Percentiles rank a stretch among this genome's conserved stretches.
phyloP scores from a whole-genome alignment of 179 eudicot species.

The Patellifolia procumbens region DNA sequence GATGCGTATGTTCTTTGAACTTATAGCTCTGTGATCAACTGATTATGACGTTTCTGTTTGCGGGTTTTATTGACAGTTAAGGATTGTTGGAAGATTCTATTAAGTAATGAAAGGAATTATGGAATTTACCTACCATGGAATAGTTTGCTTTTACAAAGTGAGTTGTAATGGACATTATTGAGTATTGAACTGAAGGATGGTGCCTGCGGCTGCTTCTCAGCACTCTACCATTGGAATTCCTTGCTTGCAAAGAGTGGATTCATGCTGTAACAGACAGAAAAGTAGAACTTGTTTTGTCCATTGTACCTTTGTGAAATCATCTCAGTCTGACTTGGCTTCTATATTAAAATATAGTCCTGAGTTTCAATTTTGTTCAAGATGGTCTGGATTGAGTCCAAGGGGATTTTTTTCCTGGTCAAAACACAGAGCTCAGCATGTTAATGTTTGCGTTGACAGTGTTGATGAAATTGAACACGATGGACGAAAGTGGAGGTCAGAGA shows the following conservation, averaged over 20 bases:
- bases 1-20: neutral
- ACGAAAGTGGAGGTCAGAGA: slow-evolving; percentile 38
- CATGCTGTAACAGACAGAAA: slow-evolving; percentile 25
- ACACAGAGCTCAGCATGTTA: slow-evolving; percentile 34
- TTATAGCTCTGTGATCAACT: neutral
- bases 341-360: slow-evolving; percentile 19
- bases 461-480: slow-evolving; percentile 30
- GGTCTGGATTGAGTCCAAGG: slow-evolving; percentile 30
- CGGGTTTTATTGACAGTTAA: slow-evolving; percentile 8
- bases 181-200: slow-evolving; percentile 23
- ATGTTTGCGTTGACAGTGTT: slow-evolving; percentile 43
- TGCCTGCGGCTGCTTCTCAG: slow-evolving; percentile 23
- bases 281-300: slow-evolving; percentile 11
- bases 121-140: neutral
- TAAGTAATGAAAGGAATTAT: neutral
- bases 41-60: neutral
- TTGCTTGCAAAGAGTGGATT: slow-evolving; percentile 25
- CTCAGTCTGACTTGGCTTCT: slow-evolving; percentile 13
- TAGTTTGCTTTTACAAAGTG: slow-evolving; percentile 5
- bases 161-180: neutral
- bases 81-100: neutral
- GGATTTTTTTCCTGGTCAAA: slow-evolving; percentile 21
- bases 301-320: slow-evolving; percentile 24
- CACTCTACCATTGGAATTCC: slow-evolving; percentile 33
- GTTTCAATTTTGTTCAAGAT: slow-evolving; percentile 20